Base-by-base conservation (phyloP, 2,329 filamentous ascomycete species). In the Cladophialophora immunda region DNA sequence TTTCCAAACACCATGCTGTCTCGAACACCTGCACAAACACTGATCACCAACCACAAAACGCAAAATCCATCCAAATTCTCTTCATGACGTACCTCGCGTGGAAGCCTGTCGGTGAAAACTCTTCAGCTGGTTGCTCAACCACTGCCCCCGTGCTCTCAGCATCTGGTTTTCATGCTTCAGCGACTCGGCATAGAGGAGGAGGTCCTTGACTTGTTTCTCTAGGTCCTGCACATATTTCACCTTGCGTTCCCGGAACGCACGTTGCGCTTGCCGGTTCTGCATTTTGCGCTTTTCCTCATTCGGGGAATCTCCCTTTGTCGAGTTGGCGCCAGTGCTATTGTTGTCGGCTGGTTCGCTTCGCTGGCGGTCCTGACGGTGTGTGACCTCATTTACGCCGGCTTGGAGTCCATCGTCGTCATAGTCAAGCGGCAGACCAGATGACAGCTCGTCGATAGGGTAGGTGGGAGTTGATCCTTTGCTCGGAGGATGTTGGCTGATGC, bases 121-220 rank as follows among this genome's bases (percentile, higher is more conserved):
- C 45, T 50, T 50, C 11, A 50, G 45, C 11, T 50, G 45, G 22
- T 15, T 27, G 45, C 22, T 50, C 19, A 50, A 27, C 45, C 45
- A 50, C 45, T 25, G 45, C 11, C 22, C 9, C 22, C 45, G 45
- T 9, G 19, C 45, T 4, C 19, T 27, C 45, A 50, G 17, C 45
- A 50, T 50, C 22, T 50, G 45, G 45, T 50, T 50, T 27, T 50
- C 45, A 25, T 50, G 45, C 22, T 50, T 50, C 45, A 50, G 13
- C 8, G 45, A 15, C 19, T 50, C 45, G 19, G 45, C 45, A 17
- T 50, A 25, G 8, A 27, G 45, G 8, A 50, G 8, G 8, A 50
- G 45, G 11, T 50, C 45, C 19, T 50, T 50, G 45, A 50, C 45
- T 50, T 25, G 19, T 5, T 50, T 50, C 22, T 50, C 45, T 22